Conservation (phyloP, 441 rosid species). For the Aleurites moluccanus region DNA sequence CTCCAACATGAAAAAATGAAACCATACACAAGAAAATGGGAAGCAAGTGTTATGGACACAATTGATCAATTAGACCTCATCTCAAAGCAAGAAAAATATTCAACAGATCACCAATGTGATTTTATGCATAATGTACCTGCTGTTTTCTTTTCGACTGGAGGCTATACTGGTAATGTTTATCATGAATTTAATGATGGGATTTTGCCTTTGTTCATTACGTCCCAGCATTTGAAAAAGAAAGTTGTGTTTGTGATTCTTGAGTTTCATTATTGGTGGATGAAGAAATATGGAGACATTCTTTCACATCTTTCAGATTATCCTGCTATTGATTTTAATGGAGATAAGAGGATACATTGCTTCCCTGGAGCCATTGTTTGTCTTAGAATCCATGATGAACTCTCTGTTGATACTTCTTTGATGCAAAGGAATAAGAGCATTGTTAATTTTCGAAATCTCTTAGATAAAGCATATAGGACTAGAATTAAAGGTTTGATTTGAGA, state of each 20-base stretch:
- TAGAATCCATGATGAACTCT: constrained; percentile 78
- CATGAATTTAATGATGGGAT: constrained; percentile 96
- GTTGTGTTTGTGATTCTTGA: constrained; percentile 86
- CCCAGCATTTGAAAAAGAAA: constrained; percentile 66
- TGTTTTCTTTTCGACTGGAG: constrained; percentile 84
- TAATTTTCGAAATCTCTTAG: constrained; percentile 65
- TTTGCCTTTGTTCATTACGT: constrained; percentile 79
- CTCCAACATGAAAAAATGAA: constrained; percentile 59
- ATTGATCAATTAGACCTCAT: constrained; percentile 68
- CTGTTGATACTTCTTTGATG: constrained; percentile 52
- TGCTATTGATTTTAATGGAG: constrained; percentile 56
- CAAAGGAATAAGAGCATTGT: constrained; percentile 43
- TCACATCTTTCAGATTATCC: constrained; percentile 68
- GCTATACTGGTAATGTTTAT: constrained; percentile 87
- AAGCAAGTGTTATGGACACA: constrained; percentile 71
- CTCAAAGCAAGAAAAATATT: constrained; percentile 30
- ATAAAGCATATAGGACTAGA: constrained; percentile 61
- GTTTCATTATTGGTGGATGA: constrained; percentile 90
- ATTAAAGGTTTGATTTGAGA: constrained; percentile 50
- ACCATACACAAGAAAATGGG: constrained; percentile 97
- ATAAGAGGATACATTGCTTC: constrained; percentile 82
- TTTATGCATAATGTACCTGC: constrained; percentile 74
- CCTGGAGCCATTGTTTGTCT: constrained; percentile 74
- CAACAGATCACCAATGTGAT: constrained; percentile 47
- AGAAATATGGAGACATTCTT: constrained; percentile 68